These are phyloP conservation scores for Talaromyces atroroseus DNA, from an alignment of 2,329 filamentous ascomycete species.

Conservation along the genomic window DNA sequence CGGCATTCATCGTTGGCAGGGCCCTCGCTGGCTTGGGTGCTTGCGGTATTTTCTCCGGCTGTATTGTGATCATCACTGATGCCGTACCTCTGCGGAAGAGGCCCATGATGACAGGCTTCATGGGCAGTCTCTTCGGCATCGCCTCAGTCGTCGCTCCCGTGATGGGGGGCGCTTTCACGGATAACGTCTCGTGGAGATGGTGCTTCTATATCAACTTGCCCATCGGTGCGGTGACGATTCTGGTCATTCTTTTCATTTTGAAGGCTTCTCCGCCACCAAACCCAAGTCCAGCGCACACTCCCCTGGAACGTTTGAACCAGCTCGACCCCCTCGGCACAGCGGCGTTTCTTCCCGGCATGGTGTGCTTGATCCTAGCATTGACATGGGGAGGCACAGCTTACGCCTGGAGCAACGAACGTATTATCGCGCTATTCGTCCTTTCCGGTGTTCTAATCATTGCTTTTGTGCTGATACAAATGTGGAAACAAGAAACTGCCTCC, in stretches of 20 bases:
- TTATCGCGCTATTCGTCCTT: constrained; percentile 47
- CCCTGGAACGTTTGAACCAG: constrained; percentile 25
- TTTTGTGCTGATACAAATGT: constrained; percentile 34
- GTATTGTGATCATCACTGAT: constrained; percentile 22
- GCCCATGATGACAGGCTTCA: constrained; percentile 18
- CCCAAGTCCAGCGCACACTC: constrained; percentile 20
- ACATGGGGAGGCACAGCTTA: constrained; percentile 44
- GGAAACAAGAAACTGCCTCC: constrained; percentile 37
- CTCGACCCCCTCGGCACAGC: constrained; percentile 40
- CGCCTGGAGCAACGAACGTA: constrained; percentile 39
- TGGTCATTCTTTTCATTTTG: constrained; percentile 31
- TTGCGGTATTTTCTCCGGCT: constrained; percentile 21
- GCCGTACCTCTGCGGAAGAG: constrained; percentile 22
- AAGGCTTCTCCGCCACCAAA: constrained; percentile 22
- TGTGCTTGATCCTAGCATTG: constrained; percentile 46
- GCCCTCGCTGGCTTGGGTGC: constrained; percentile 29
- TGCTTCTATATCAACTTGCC: constrained; percentile 41
- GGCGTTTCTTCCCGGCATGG: constrained; percentile 41
- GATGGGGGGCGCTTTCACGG: constrained; percentile 16
- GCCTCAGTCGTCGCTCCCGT: constrained; percentile 16
- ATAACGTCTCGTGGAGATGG: constrained; percentile 39
- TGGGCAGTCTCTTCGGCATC: constrained; percentile 24
- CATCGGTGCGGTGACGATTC: constrained; percentile 27
- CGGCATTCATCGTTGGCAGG: constrained; percentile 28
- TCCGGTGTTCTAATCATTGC: constrained; percentile 46